Evolutionary conservation across 768 basidiomycete genomes (phyloP).

Genomic region (Tulasnella sp.): DNA sequence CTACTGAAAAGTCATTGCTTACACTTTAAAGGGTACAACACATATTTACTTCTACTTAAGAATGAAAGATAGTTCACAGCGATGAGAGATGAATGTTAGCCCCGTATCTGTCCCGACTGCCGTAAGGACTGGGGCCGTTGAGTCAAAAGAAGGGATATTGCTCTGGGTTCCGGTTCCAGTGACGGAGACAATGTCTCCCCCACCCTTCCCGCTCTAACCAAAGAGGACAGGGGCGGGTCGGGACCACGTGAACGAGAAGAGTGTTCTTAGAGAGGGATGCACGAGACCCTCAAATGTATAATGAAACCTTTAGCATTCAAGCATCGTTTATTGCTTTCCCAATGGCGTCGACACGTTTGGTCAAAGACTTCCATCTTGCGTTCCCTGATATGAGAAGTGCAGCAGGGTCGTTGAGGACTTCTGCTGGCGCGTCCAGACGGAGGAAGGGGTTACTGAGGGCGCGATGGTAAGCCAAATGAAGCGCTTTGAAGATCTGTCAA

Average conservation of each 20-base stretch:
- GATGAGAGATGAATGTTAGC: conserved; percentile 30
- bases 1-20: too few relatives aligned
- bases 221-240: conserved; percentile 24
- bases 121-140: conserved; percentile 46
- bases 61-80: not conserved
- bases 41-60: too few relatives aligned
- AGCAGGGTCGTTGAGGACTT: conserved; percentile 38
- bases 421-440: conserved; percentile 42
- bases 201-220: conserved; percentile 16
- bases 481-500: conserved; percentile 68
- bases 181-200: conserved; percentile 13
- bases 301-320: conserved; percentile 19
- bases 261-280: conserved; percentile 7
- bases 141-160: conserved; percentile 71
- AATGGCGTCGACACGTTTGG: conserved; percentile 64
- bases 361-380: conserved; percentile 52
- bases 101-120: conserved; percentile 92
- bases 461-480: conserved; percentile 79
- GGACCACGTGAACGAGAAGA: conserved; percentile 23
- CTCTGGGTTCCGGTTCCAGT: not conserved
- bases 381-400: conserved; percentile 40
- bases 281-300: conserved; percentile 19
- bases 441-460: conserved; percentile 82
- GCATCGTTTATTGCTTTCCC: conserved; percentile 43
- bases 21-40: too few relatives aligned